Percentiles rank a stretch among this genome's conserved stretches.
phyloP scores from a whole-genome alignment of 306 rosid genomes.

The Fragaria vesca region DNA sequence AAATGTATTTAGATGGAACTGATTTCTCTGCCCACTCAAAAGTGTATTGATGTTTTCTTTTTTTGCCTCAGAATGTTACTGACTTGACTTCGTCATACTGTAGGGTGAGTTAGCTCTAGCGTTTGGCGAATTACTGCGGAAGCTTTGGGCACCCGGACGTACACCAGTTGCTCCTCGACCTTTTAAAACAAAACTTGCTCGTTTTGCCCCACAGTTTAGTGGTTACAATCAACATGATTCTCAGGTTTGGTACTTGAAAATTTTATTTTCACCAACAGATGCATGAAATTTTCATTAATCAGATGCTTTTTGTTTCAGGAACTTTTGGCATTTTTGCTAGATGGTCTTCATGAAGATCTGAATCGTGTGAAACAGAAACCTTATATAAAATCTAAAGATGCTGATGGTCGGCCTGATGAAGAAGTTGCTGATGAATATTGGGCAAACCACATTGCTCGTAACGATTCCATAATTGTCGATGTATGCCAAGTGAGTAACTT shows the following conservation, averaged over 20 bases:
- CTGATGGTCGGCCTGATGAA: constrained; percentile 98
- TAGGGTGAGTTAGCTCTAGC: constrained; percentile 98
- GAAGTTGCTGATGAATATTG: constrained; percentile 98
- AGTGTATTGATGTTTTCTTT: neutral
- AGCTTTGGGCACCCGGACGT: constrained; percentile 97
- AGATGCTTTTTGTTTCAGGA: constrained; percentile 59
- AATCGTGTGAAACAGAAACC: constrained; percentile 97
- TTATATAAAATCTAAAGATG: constrained; percentile 89
- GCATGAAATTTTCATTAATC: constrained; percentile 24
- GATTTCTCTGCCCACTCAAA: neutral
- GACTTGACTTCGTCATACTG: constrained; percentile 1
- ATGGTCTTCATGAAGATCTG: constrained; percentile 98
- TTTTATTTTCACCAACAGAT: constrained; percentile 6
- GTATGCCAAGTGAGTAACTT: constrained; percentile 85
- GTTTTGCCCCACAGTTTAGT: constrained; percentile 98
- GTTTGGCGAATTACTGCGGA: constrained; percentile 91
- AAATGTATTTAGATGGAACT: neutral
- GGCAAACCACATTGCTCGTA: constrained; percentile 98
- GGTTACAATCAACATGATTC: constrained; percentile 99
- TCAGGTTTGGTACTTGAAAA: constrained; percentile 62
- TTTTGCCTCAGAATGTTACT: neutral
- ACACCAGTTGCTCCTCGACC: constrained; percentile 93
- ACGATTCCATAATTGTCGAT: constrained; percentile 96
- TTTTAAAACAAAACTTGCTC: constrained; percentile 90
- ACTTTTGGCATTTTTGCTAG: constrained; percentile 94